Percentiles rank a stretch among this genome's conserved stretches.
Conservation (phyloP, 1,284 basidiomycete genomes). For the Ganoderma leucocontextum region DNA sequence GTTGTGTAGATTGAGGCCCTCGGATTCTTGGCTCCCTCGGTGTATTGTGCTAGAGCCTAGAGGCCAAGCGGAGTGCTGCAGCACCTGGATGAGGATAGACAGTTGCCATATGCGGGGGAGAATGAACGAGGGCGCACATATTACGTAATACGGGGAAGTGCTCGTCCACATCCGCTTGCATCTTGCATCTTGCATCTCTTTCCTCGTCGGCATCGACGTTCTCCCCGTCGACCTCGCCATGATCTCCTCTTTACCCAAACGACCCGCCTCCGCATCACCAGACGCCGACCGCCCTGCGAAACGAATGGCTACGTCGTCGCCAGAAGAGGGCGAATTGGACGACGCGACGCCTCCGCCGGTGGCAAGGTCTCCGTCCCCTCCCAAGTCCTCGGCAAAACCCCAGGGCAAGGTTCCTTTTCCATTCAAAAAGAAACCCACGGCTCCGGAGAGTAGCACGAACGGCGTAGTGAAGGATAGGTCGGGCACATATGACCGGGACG, state of each 20-base stretch:
- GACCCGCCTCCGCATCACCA: constrained; percentile 61
- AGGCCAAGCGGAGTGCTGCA: too few relatives aligned
- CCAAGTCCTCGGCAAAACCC: constrained; percentile 31
- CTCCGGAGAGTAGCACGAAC: constrained; percentile 29
- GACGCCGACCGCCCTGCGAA: constrained; percentile 59
- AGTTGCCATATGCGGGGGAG: background rate
- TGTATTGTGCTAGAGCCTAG: background rate
- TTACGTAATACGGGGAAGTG: constrained; percentile 18
- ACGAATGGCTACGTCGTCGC: constrained; percentile 64
- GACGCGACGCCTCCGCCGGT: constrained; percentile 45
- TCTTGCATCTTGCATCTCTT: background rate
- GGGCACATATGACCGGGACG: constrained; percentile 54
- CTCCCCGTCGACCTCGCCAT: constrained; percentile 26
- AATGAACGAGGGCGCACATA: background rate
- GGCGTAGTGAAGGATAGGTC: constrained; percentile 21
- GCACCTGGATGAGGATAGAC: background rate
- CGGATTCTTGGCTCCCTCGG: background rate
- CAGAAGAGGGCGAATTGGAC: constrained; percentile 82
- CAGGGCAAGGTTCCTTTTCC: constrained; percentile 63
- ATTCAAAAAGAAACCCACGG: constrained; percentile 65
- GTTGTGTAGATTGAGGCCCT: background rate
- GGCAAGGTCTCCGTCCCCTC: constrained; percentile 35
- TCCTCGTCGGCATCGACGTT: constrained; percentile 14
- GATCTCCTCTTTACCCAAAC: constrained; percentile 53
- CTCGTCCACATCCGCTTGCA: constrained; percentile 7